phyloP scores from a whole-genome alignment of 768 basidiomycete genomes.

The Leccinum aurantiacum region DNA sequence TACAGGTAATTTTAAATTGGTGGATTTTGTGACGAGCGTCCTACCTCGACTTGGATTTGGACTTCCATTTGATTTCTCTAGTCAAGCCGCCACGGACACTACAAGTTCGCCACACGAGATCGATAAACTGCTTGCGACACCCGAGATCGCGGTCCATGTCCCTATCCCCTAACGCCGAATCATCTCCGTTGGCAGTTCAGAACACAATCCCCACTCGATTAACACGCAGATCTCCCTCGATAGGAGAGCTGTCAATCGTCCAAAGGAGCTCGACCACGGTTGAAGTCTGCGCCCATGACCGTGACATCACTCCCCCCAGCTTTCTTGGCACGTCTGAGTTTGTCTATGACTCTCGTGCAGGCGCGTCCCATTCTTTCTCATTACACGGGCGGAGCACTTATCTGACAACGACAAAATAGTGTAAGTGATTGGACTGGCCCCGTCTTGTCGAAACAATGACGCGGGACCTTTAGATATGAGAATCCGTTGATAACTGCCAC shows the following conservation, averaged over 20 bases:
- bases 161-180: slow-evolving; percentile 3
- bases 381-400: background rate
- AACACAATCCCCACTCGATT: background rate
- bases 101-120: background rate
- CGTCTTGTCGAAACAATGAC: slow-evolving; percentile 10
- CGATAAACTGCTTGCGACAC: background rate
- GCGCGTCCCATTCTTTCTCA: slow-evolving; percentile 39
- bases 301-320: slow-evolving; percentile 43
- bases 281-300: slow-evolving; percentile 67
- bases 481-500: slow-evolving; percentile 78
- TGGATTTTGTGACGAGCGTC: background rate
- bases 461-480: slow-evolving; percentile 54
- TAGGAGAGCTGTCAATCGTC: slow-evolving; percentile 32
- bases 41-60: background rate
- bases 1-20: slow-evolving; percentile 14
- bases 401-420: slow-evolving; percentile 19
- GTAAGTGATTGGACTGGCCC: slow-evolving; percentile 22
- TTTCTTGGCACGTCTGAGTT: slow-evolving; percentile 55
- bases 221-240: slow-evolving; percentile 13
- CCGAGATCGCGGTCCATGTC: slow-evolving; percentile 8
- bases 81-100: background rate
- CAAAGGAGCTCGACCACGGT: slow-evolving; percentile 57
- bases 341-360: slow-evolving; percentile 71
- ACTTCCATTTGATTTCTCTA: background rate
- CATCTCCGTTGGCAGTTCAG: background rate